Evolutionary conservation across 139 green algal genomes (phyloP), one percentile per base, ranked within the genome.

Genomic region (Chlorella sp.): DNA sequence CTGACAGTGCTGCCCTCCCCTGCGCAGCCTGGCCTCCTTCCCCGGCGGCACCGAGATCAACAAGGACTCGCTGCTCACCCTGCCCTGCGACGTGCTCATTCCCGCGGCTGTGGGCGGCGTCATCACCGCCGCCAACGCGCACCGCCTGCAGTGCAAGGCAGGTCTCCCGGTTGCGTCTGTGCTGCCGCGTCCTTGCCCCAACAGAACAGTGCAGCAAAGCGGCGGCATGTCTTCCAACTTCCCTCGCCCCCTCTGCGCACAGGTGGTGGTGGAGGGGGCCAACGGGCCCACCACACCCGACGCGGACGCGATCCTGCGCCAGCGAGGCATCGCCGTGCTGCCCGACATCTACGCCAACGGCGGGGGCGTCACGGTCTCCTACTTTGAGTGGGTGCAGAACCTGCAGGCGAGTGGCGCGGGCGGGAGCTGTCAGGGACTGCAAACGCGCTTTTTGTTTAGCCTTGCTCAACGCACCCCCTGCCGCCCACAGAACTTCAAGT

Each of bases 41-140:
- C 35, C 77, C 9, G 77, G 74, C 56, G 83, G 80, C 31, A 23
- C 77, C 11, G 38, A 71, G 0, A 77, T 93, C 12, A 65, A 65
- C 35, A 86, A 86, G 43, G 84, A 77, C 19, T 80, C 36, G n/a
- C 87, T 95, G 61, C 86, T 96, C 36, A 82, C 87, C 29, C 76
- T 90, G 19, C 85, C 83, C 0, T 98, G 94, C 79, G 92, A 98
- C 53, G 90, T 98, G 58, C 86, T 97, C 40, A 90, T 98, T n/a
- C 94, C 94, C 5, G 94, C 94, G 0, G 94, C 94, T 42, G 86
- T 97, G 29, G 91, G 89, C 0, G 89, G 87, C 14, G 91, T 96
- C 25, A 88, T 93, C 45, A 82, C 77, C 25, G 85, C 55, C 21
- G 69, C 46, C 36, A 77, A 79, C 33, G 69, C 77, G 0, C 14